These are phyloP conservation scores for Euphrasia arctica DNA, from an alignment of 305 asterid genomes.

Conservation along the genomic window DNA sequence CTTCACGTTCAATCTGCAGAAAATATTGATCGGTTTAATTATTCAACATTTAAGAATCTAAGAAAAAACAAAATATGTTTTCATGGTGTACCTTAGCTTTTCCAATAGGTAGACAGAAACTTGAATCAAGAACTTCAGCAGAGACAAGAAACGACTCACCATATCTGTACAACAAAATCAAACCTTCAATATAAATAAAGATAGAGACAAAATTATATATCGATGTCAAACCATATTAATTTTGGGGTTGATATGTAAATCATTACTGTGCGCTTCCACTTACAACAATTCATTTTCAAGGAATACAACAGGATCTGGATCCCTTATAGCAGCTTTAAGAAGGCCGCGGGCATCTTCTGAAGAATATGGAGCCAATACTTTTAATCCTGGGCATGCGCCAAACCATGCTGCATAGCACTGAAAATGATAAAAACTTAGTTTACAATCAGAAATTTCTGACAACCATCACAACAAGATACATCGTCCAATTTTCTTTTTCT, in stretches of 20 bases:
- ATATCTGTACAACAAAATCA: conserved; percentile 46
- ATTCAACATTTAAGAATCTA: conserved; percentile 14
- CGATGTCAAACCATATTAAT: conserved; percentile 23
- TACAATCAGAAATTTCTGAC: background rate
- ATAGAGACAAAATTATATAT: conserved; percentile 11
- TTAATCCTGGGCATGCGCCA: conserved; percentile 81
- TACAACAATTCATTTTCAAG: conserved; percentile 94
- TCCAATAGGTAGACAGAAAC: conserved; percentile 87
- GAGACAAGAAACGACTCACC: conserved; percentile 92
- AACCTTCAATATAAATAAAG: conserved; percentile 14
- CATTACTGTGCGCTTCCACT: conserved; percentile 24
- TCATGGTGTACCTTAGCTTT: conserved; percentile 72
- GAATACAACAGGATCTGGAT: conserved; percentile 95
- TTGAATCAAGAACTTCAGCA: conserved; percentile 84
- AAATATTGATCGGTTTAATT: conserved; percentile 6
- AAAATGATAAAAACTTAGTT: conserved; percentile 26
- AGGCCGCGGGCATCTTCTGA: conserved; percentile 98
- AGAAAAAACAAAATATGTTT: conserved; percentile 15
- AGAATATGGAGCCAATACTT: conserved; percentile 83
- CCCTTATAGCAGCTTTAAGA: conserved; percentile 96
- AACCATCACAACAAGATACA: conserved; percentile 5
- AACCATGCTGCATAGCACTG: conserved; percentile 98
- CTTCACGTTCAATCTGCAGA: conserved; percentile 77
- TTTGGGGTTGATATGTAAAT: conserved; percentile 16
- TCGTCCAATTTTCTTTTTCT: conserved; percentile 15